phyloP scores from a whole-genome alignment of 306 rosid species.

The Trifolium repens region DNA sequence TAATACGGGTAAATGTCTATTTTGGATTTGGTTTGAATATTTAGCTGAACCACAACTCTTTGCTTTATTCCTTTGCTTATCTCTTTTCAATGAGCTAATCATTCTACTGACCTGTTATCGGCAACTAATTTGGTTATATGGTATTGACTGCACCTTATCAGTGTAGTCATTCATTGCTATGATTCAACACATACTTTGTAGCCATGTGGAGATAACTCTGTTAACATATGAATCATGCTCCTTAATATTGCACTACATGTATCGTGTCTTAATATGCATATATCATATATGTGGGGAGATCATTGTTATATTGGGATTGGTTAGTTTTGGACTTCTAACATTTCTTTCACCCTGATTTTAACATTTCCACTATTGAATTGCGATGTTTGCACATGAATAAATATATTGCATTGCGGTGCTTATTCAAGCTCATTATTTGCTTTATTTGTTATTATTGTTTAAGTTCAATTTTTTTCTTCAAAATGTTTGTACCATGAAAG shows the following conservation, averaged over 20 bases:
- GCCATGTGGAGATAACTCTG: conserved; percentile 2
- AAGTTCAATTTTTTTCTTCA: conserved; percentile 7
- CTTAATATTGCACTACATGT: background rate
- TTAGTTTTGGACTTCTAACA: conserved; percentile 13
- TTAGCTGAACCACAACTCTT: conserved; percentile 38
- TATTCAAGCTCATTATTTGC: conserved; percentile 11
- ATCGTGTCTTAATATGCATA: conserved; percentile 3
- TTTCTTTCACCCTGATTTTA: background rate
- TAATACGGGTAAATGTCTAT: conserved; percentile 53
- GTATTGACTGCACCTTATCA: conserved; percentile 13
- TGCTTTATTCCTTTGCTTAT: background rate
- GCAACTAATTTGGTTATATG: conserved; percentile 23
- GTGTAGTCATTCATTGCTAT: conserved; percentile 13
- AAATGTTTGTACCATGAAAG: conserved; percentile 2
- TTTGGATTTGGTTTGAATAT: conserved; percentile 53
- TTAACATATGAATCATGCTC: conserved; percentile 20
- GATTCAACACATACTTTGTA: conserved; percentile 11
- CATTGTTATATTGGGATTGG: background rate
- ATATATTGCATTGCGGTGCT: background rate
- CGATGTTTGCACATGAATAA: conserved; percentile 31
- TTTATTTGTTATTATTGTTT: conserved; percentile 1
- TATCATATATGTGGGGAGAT: conserved; percentile 11
- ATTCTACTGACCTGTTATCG: conserved; percentile 31
- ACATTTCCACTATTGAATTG: background rate
- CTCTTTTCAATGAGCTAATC: conserved; percentile 4